Conservation (phyloP, 2,329 filamentous ascomycete species). For the Exophiala calicioides region DNA sequence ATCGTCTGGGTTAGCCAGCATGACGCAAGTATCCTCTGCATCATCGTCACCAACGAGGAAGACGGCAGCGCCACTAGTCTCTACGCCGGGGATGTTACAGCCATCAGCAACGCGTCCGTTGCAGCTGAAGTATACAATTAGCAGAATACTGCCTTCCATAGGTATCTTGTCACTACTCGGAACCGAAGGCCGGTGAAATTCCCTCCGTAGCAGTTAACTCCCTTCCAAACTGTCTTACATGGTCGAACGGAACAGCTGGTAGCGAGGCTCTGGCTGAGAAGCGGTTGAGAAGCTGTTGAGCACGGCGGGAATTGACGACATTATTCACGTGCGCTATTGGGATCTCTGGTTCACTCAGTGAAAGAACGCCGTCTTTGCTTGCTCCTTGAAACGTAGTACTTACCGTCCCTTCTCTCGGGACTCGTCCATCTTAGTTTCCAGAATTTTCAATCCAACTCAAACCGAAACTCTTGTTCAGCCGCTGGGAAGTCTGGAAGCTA, state of each 20-base stretch:
- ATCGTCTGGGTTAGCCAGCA: constrained; percentile 72
- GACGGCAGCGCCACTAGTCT: constrained; percentile 43
- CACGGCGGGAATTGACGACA: constrained; percentile 70
- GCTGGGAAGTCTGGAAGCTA: constrained; percentile 82
- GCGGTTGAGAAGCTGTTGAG: constrained; percentile 60
- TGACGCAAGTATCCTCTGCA: constrained; percentile 59
- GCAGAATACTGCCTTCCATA: constrained; percentile 18
- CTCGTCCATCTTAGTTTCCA: constrained; percentile 49
- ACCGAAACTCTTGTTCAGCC: constrained; percentile 55
- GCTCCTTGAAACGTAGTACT: constrained; percentile 51
- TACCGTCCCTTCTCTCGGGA: constrained; percentile 44
- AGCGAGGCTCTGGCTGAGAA: constrained; percentile 64
- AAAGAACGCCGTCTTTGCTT: constrained; percentile 72
- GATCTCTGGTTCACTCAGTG: constrained; percentile 72
- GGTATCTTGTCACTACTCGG: constrained; percentile 44
- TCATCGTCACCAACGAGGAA: constrained; percentile 50
- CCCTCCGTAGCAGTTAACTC: constrained; percentile 52
- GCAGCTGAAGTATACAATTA: neutral
- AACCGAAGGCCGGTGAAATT: constrained; percentile 41
- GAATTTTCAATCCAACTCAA: constrained; percentile 52
- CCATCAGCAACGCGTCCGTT: constrained; percentile 38
- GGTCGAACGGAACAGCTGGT: constrained; percentile 68
- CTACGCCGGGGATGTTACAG: constrained; percentile 39
- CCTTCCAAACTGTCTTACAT: constrained; percentile 61
- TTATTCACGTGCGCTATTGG: constrained; percentile 80